Base-by-base conservation (phyloP, 768 basidiomycete genomes). In the Mycena capillaripes region DNA sequence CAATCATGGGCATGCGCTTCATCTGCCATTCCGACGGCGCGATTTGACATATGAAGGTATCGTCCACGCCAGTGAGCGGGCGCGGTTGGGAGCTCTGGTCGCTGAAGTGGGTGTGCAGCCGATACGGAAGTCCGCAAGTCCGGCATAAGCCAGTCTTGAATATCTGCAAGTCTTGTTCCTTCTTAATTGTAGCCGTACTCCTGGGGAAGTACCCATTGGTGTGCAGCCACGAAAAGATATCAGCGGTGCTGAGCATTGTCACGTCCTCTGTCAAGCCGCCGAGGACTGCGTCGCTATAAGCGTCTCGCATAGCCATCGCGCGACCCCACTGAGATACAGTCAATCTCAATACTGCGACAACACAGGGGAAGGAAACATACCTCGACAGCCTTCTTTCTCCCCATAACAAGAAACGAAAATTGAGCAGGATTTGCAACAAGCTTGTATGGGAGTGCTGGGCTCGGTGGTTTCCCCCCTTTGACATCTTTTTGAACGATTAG, bases 361-460 rank as follows among this genome's bases (percentile, higher is more conserved):
- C 11, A 36, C 17, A 21, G 36, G 30, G 2, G 5, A 29, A 48
- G 8, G n/a, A 19, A 42, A 65, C 80, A 66, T 73, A 88, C 88
- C 79, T 88, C 87, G 17, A 89, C 87, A 4, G 88, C 88, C 77
- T 89, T 89, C 64, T 85, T 81, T 66, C 88, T 81, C 25, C 89
- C 89, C 34, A 81, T 60, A 23, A 85, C 75, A 7, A 88, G 77
- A 38, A 70, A 75, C 30, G 80, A 80, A 42, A 87, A 84, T 61
- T 86, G 81, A 10, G 77, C 48, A 4, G 77, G 75, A 23, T 77
- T 81, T 8, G 81, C 62, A 8, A 81, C 84, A 5, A 88, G 76
- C 64, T 73, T 84, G 68, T 90, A 89, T 3, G 87, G 84, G 10
- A 86, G 61, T 40, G 73, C 71, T 10, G 76, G 73, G 34, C 64